A percentile compares a stretch with the other conserved stretches of the same genome.
Evolutionary conservation across 345 rosid species (phyloP).

Genomic region (Acer negundo): DNA sequence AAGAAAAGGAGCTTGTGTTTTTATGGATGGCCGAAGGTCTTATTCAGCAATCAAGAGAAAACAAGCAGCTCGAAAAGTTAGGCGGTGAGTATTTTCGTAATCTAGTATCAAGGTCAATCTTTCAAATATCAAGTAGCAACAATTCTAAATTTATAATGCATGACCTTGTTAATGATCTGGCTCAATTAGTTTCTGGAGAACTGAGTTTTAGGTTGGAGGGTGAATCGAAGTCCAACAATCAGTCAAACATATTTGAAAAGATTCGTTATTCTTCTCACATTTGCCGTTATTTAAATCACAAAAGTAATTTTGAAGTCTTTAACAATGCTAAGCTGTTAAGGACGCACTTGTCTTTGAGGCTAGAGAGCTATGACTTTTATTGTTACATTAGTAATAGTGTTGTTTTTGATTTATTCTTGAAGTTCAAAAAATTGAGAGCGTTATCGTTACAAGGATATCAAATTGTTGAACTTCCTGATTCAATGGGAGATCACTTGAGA

Average conservation of each 20-base stretch:
- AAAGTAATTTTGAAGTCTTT: not conserved
- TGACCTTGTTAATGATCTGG: not conserved
- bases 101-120: not conserved
- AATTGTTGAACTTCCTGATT: rapidly evolving
- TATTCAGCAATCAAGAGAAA: not conserved
- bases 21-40: not conserved
- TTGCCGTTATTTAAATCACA: not conserved
- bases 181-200: not conserved
- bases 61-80: not conserved
- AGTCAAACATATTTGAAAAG: not conserved
- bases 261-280: not conserved
- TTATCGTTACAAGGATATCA: not conserved
- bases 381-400: not conserved
- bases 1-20: not conserved
- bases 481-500: not conserved
- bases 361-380: no score
- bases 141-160: not conserved
- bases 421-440: not conserved
- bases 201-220: not conserved
- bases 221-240: not conserved
- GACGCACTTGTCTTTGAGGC: not conserved
- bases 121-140: not conserved
- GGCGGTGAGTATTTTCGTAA: conserved; percentile 4
- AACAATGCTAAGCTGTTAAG: not conserved
- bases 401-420: not conserved